phyloP scores from a whole-genome alignment of 768 basidiomycete species.

The Chalciporus sphaerocephalus region DNA sequence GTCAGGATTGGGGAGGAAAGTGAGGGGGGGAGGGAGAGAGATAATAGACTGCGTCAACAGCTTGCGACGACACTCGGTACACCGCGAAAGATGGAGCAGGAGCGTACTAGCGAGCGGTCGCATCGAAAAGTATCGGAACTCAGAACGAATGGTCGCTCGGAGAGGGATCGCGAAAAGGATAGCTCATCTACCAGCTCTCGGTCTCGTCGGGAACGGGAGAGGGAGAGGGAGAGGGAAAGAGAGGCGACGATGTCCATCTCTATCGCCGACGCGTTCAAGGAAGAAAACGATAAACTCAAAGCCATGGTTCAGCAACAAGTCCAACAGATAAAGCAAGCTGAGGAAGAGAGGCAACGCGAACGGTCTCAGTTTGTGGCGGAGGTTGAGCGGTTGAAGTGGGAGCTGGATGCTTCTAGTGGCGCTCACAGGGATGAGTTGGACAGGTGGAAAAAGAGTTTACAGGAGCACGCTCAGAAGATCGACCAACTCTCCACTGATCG shows the following conservation, averaged over 20 bases:
- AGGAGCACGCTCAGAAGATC: conserved; percentile 18
- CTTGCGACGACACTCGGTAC: conserved; percentile 11
- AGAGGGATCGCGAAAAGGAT: neutral
- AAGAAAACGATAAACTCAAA: conserved; percentile 25
- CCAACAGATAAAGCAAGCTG: conserved; percentile 9
- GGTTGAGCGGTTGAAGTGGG: conserved; percentile 11
- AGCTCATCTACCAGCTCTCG: neutral
- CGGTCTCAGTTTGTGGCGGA: conserved; percentile 10
- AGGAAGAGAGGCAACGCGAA: conserved; percentile 12
- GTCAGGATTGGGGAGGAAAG: neutral
- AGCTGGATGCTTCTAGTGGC: conserved; percentile 7
- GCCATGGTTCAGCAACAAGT: conserved; percentile 14
- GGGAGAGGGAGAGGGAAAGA: conserved; percentile 10
- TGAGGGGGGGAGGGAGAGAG: conserved; percentile 8
- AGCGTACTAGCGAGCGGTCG: conserved; percentile 20
- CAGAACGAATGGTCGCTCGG: neutral
- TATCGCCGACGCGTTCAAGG: conserved; percentile 12
- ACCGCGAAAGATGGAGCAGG: conserved; percentile 15
- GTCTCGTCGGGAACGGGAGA: conserved; percentile 11
- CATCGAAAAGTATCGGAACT: conserved; percentile 20
- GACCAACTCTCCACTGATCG: conserved; percentile 21
- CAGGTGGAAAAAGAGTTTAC: conserved; percentile 13
- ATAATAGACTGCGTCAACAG: conserved; percentile 7
- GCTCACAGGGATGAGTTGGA: conserved; percentile 14
- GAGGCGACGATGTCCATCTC: neutral